phyloP scores from a whole-genome alignment of 768 basidiomycete genomes.

The Agrocybe pediades region DNA sequence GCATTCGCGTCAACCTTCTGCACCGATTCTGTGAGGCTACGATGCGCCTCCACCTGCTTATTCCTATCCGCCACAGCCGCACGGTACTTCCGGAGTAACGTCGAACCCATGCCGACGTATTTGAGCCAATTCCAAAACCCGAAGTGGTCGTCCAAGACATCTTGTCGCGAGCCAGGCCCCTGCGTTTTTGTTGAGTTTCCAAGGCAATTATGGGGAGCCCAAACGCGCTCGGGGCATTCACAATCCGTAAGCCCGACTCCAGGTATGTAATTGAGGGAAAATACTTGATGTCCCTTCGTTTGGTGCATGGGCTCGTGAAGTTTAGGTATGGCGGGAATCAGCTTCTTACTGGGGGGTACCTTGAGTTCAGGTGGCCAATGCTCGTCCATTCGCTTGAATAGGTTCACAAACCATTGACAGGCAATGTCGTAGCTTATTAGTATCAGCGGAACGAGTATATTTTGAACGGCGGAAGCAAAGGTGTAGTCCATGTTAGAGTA shows the following conservation, averaged over 20 bases:
- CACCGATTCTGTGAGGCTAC: neutral
- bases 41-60: neutral
- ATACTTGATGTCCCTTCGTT: neutral
- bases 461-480: neutral
- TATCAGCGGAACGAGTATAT: neutral
- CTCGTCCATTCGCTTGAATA: neutral
- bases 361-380: neutral
- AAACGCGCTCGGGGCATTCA: constrained; percentile 1
- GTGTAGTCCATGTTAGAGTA: neutral
- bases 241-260: neutral
- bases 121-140: constrained; percentile 2
- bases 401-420: neutral
- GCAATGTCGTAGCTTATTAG: neutral
- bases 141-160: constrained; percentile 1
- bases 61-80: neutral
- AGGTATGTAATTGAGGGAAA: neutral
- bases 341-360: neutral
- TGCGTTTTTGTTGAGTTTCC: neutral
- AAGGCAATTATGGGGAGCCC: neutral
- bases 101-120: neutral
- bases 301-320: constrained; percentile 1
- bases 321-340: neutral
- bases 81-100: neutral
- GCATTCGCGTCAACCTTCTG: neutral
- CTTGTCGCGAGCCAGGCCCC: neutral